Conservation (phyloP, 139 green algal species). For the Marvania coccoides region DNA sequence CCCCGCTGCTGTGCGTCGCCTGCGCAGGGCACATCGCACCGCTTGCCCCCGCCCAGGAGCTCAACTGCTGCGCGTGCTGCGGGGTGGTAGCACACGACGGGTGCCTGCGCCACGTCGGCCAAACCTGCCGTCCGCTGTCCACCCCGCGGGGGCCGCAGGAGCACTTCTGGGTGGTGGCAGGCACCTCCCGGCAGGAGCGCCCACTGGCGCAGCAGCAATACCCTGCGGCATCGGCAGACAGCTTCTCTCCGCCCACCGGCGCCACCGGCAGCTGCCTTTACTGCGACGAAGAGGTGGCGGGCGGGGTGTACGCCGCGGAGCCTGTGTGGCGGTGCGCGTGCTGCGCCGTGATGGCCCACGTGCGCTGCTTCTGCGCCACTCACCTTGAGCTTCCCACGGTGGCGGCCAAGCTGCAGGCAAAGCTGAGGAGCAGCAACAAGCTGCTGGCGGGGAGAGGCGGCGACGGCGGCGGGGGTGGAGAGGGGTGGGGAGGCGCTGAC, state of each 20-base stretch:
- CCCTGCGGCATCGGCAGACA: too few species aligned
- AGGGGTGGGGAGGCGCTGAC: neutral
- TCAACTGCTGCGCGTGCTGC: slow-evolving; percentile 49
- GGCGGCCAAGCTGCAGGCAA: neutral
- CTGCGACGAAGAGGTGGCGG: slow-evolving; percentile 41
- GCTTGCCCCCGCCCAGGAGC: neutral
- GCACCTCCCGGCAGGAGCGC: neutral
- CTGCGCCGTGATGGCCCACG: slow-evolving; percentile 51
- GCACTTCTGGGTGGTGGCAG: slow-evolving; percentile 20
- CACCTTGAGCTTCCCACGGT: slow-evolving; percentile 18
- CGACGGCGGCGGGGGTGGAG: neutral
- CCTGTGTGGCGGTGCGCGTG: slow-evolving; percentile 66
- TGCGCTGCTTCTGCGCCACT: slow-evolving; percentile 40
- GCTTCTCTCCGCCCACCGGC: neutral
- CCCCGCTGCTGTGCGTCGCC: slow-evolving; percentile 32
- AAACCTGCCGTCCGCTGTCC: slow-evolving; percentile 6
- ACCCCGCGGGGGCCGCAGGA: slow-evolving; percentile 26
- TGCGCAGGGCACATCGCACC: slow-evolving; percentile 18
- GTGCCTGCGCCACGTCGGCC: slow-evolving; percentile 30
- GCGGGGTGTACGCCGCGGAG: slow-evolving; percentile 42
- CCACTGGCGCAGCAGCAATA: too few species aligned
- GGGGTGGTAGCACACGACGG: slow-evolving; percentile 46
- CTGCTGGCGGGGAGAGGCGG: neutral
- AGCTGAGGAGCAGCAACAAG: neutral
- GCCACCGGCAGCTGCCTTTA: slow-evolving; percentile 36